Evolutionary conservation across 495 filamentous ascomycete genomes (phyloP).

Genomic region (Acidomyces sp.): DNA sequence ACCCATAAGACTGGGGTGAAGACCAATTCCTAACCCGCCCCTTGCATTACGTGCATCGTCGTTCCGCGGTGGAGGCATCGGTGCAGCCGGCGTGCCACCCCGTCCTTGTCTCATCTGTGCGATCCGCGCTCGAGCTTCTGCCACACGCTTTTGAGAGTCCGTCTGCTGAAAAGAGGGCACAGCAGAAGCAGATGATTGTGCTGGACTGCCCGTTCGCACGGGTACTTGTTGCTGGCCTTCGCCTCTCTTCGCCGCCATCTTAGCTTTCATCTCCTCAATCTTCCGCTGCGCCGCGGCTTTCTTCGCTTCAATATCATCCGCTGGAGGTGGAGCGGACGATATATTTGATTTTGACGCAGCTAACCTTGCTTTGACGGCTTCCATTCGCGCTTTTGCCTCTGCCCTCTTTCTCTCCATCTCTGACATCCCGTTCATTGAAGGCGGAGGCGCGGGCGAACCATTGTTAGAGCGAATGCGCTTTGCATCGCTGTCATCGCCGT

Average conservation of each 20-base stretch:
- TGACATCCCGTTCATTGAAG: slow-evolving; percentile 19
- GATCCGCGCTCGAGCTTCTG: slow-evolving; percentile 17
- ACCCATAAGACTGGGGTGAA: slow-evolving; percentile 75
- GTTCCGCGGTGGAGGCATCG: slow-evolving; percentile 28
- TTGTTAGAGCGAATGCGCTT: slow-evolving; percentile 48
- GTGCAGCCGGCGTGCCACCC: slow-evolving; percentile 43
- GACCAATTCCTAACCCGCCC: slow-evolving; percentile 75
- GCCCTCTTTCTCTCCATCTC: slow-evolving; percentile 11
- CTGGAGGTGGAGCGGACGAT: slow-evolving; percentile 6
- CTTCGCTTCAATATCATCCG: slow-evolving; percentile 10
- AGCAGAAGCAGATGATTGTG: slow-evolving; percentile 1
- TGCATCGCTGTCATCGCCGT: slow-evolving; percentile 36
- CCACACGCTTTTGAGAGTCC: slow-evolving; percentile 12
- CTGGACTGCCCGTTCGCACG: slow-evolving; percentile 7
- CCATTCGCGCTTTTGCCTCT: slow-evolving; percentile 18
- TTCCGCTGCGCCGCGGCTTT: slow-evolving; percentile 23
- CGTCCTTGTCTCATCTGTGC: slow-evolving; percentile 36
- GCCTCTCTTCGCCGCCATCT: slow-evolving; percentile 24
- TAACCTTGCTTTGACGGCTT: slow-evolving; percentile 23
- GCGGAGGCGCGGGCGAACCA: slow-evolving; percentile 41
- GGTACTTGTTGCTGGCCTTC: no score
- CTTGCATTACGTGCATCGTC: slow-evolving; percentile 39
- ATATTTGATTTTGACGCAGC: slow-evolving; percentile 25
- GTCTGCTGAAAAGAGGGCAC: slow-evolving; percentile 5
- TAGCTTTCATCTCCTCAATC: slow-evolving; percentile 64